Base-by-base conservation (phyloP, 1,284 basidiomycete species). In the Sporisorium exsertum region DNA sequence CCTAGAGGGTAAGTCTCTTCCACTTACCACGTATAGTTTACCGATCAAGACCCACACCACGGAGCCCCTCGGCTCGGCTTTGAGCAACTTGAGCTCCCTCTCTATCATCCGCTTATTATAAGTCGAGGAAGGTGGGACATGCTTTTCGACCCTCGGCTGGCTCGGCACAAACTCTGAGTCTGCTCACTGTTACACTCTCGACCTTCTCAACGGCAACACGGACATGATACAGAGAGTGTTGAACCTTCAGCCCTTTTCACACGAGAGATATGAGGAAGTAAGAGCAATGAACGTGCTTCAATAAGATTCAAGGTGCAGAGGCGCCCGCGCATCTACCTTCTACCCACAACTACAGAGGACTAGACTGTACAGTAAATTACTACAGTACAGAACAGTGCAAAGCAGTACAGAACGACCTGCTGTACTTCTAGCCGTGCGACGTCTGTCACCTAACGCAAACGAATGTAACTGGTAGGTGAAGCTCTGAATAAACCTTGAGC, bases 111-210 rank as follows among this genome's bases (percentile, higher is more conserved):
- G 47, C 26, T 13, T 13, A 32, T 20, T n/a, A 5, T 32, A 3
- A 9, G 20, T 32, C 29, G 18, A 32, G 9, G 9, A 33, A 18
- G 27, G 29, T 27, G n/a, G 7, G 18, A 33, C 20, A 8, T 24
- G 49, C 18, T 15, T 50, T 32, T 50, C 49, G 49, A 50, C 29
- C n/a, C 13, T 50, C 49, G 49, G 29, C 18, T 50, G 49, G 6
- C 49, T 50, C 16, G 27, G 49, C 49, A 20, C 18, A 16, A 50
- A 50, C 27, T 32, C 27, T 29, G 24, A 33, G 2, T n/a, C 40
- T 40, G 18, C 22, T 29, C 26, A n/a, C 27, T 27, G n/a, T 13
- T 16, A 47, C 7, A 12, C 9, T 20, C 49, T 32, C 24, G 0
- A 29, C 18, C 29, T 6, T 50, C 49, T 29, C 13, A 20, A 12